Conservation (phyloP, 345 rosid genomes). For the Eucalyptus viminalis region DNA sequence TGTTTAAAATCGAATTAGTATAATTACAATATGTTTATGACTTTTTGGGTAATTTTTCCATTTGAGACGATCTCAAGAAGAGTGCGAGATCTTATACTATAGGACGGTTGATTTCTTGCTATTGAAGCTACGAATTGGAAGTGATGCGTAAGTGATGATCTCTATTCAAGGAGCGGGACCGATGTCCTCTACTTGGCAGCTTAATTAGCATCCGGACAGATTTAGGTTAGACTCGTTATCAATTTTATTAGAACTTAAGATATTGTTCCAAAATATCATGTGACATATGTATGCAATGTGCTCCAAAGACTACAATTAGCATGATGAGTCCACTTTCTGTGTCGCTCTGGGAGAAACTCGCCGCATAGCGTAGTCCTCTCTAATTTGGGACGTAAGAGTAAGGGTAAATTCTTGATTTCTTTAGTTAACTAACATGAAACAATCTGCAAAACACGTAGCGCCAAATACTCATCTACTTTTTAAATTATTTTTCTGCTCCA, state of each 20-base stretch:
- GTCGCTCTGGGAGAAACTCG: background rate
- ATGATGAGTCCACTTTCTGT: background rate
- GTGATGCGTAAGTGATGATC: background rate
- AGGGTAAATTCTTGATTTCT: background rate
- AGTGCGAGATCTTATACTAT: background rate
- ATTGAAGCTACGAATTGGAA: background rate
- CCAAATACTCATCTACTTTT: background rate
- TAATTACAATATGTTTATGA: rapidly evolving
- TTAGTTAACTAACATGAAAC: background rate
- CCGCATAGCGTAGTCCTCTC: background rate
- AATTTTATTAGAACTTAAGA: background rate
- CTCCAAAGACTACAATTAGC: background rate
- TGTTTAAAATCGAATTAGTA: rapidly evolving
- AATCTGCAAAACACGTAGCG: background rate
- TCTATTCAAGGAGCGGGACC: background rate
- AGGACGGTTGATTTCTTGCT: rapidly evolving
- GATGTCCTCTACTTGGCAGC: background rate
- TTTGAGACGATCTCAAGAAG: rapidly evolving
- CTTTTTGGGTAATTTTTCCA: too few relatives aligned
- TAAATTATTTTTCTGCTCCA: background rate
- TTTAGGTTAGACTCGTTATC: background rate
- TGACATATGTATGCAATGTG: background rate
- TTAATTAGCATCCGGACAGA: background rate
- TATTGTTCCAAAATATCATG: background rate
- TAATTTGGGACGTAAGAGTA: background rate